These are phyloP conservation scores for Penicillium silybi DNA, from an alignment of 495 filamentous ascomycete genomes.

Conservation along the genomic window DNA sequence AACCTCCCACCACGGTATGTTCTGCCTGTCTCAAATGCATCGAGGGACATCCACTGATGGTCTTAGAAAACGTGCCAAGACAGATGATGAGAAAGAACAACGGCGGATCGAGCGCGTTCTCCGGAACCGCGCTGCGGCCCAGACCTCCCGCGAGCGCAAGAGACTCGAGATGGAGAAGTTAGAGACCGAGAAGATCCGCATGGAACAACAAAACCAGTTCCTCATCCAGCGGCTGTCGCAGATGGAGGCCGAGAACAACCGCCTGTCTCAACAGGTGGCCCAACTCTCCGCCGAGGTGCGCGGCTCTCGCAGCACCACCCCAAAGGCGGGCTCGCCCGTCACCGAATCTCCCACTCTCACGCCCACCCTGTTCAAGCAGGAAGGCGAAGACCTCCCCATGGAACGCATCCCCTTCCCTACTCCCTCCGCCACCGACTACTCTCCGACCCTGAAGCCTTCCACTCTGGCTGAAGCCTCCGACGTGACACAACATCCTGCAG, in stretches of 20 bases:
- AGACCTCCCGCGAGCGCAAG: constrained; percentile 95
- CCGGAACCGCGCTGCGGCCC: constrained; percentile 90
- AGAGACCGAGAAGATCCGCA: constrained; percentile 65
- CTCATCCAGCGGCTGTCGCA: constrained; percentile 62
- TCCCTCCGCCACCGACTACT: constrained; percentile 46
- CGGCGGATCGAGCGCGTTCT: constrained; percentile 95
- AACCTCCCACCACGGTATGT: constrained; percentile 89
- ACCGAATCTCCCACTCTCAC: constrained; percentile 44
- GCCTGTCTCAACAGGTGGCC: constrained; percentile 61
- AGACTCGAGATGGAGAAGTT: constrained; percentile 88
- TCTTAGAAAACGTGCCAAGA: constrained; percentile 91
- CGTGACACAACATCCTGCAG: constrained; percentile 99
- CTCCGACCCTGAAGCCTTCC: constrained; percentile 47
- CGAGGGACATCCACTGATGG: neutral
- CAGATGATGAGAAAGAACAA: constrained; percentile 97
- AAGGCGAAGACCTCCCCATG: constrained; percentile 47
- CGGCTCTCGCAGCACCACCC: constrained; percentile 41
- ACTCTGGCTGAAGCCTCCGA: constrained; percentile 69
- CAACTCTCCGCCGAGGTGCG: constrained; percentile 59
- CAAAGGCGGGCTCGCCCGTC: constrained; percentile 35
- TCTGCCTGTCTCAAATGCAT: neutral
- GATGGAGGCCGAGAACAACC: constrained; percentile 61
- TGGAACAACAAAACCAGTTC: constrained; percentile 66
- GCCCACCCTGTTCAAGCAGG: constrained; percentile 53
- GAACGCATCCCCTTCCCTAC: constrained; percentile 49